Conservation (phyloP, 306 rosid genomes). For the Lathyrus sativus region DNA sequence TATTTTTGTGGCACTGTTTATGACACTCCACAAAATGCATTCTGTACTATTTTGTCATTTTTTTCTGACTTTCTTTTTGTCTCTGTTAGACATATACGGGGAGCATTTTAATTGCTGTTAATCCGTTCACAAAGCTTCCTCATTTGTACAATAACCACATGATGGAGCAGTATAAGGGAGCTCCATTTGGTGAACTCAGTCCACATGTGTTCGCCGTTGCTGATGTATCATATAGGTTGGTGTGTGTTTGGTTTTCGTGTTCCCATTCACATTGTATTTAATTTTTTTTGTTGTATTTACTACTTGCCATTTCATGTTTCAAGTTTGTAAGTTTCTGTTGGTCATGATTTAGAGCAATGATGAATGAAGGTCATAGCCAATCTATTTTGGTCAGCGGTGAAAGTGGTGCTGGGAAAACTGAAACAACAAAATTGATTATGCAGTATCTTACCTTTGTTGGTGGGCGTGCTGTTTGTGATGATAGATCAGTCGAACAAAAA, state of each 20-base stretch:
- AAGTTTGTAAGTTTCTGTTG: slow-evolving; percentile 46
- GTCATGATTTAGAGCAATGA: slow-evolving; percentile 84
- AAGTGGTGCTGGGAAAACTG: slow-evolving; percentile 99
- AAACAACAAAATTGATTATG: slow-evolving; percentile 95
- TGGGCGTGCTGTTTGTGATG: slow-evolving; percentile 84
- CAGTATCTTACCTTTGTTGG: slow-evolving; percentile 98
- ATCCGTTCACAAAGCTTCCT: slow-evolving; percentile 98
- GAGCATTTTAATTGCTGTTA: slow-evolving; percentile 93
- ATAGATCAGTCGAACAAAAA: slow-evolving; percentile 93
- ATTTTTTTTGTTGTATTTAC: background rate
- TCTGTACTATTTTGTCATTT: slow-evolving; percentile 13
- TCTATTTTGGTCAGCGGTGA: slow-evolving; percentile 98
- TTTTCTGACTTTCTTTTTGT: slow-evolving; percentile 35
- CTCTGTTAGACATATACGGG: slow-evolving; percentile 84
- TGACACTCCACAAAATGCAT: background rate
- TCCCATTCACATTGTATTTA: background rate
- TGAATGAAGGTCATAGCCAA: slow-evolving; percentile 78
- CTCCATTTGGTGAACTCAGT: slow-evolving; percentile 91
- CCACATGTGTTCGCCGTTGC: slow-evolving; percentile 98
- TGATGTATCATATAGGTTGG: slow-evolving; percentile 91
- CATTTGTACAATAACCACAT: slow-evolving; percentile 85
- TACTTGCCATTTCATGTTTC: slow-evolving; percentile 26
- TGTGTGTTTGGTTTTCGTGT: slow-evolving; percentile 10
- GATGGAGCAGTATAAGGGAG: slow-evolving; percentile 98
- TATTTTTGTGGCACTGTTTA: background rate